phyloP scores from a whole-genome alignment of 1,284 basidiomycete genomes.

The Malassezia equina region DNA sequence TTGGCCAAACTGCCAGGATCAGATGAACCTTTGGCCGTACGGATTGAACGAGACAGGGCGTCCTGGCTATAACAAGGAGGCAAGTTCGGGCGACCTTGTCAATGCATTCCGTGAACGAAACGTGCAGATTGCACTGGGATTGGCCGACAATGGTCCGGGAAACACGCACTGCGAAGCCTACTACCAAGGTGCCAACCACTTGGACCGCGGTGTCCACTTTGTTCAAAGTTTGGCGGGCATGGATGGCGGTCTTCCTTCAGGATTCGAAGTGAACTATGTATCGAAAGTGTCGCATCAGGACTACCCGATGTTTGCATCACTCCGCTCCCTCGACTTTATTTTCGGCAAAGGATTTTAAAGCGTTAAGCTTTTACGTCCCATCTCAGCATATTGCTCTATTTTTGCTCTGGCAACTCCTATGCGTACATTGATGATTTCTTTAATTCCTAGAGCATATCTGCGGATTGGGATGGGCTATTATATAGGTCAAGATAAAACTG shows the following conservation, averaged over 20 bases:
- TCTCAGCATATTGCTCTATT: not conserved
- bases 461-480: no score
- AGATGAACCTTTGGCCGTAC: constrained; percentile 28
- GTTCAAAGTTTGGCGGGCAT: constrained; percentile 18
- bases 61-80: constrained; percentile 21
- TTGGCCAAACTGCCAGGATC: constrained; percentile 19
- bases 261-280: constrained; percentile 31
- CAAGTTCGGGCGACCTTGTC: constrained; percentile 22
- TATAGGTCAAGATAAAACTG: no score
- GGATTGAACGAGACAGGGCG: constrained; percentile 23
- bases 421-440: no score
- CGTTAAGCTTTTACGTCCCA: not conserved
- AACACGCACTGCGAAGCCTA: constrained; percentile 29
- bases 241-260: constrained; percentile 21
- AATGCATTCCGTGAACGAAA: constrained; percentile 26
- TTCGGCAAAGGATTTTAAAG: not conserved
- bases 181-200: constrained; percentile 34
- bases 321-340: not conserved
- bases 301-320: constrained; percentile 17
- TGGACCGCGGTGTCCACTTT: constrained; percentile 33
- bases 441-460: no score
- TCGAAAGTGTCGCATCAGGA: constrained; percentile 36
- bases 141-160: constrained; percentile 32
- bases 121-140: constrained; percentile 28
- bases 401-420: no score